phyloP scores from a whole-genome alignment of 345 rosid species.

The Hibiscus syriacus region DNA sequence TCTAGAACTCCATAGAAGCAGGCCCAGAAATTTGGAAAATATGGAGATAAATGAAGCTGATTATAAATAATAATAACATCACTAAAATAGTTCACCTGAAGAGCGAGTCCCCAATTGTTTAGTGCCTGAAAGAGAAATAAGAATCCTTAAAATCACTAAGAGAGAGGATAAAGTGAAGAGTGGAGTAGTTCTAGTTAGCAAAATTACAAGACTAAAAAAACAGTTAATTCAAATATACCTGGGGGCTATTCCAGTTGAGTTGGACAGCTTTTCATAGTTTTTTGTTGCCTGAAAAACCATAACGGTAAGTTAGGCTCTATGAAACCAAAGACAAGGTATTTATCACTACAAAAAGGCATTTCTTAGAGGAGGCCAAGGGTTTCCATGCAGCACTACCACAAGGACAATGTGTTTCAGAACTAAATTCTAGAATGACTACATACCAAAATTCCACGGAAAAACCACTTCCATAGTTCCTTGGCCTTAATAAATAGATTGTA shows the following conservation, averaged over 20 bases:
- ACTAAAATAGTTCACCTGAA: constrained; percentile 52
- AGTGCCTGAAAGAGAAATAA: constrained; percentile 61
- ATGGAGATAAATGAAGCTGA: not conserved
- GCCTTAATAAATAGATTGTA: constrained; percentile 27
- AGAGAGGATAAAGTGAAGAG: not conserved
- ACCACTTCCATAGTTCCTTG: constrained; percentile 91
- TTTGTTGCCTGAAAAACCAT: constrained; percentile 56
- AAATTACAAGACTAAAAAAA: constrained; percentile 9
- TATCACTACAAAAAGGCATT: constrained; percentile 2
- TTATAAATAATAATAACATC: not conserved
- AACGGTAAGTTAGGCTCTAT: not conserved
- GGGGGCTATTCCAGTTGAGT: constrained; percentile 98
- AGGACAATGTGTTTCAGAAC: not conserved
- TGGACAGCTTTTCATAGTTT: constrained; percentile 93
- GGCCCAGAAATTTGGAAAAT: not conserved
- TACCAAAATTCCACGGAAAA: constrained; percentile 12
- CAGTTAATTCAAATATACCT: constrained; percentile 35
- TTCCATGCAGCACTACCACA: not conserved
- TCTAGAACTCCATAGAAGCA: not conserved
- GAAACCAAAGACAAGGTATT: not conserved
- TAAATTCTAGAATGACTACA: not conserved
- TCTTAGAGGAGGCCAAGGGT: not conserved
- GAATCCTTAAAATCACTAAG: constrained; percentile 1
- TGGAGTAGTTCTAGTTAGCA: not conserved
- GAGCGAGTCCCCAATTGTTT: constrained; percentile 96